phyloP scores from a whole-genome alignment of 805 yeast genomes.

The Myxozyma neglecta region DNA sequence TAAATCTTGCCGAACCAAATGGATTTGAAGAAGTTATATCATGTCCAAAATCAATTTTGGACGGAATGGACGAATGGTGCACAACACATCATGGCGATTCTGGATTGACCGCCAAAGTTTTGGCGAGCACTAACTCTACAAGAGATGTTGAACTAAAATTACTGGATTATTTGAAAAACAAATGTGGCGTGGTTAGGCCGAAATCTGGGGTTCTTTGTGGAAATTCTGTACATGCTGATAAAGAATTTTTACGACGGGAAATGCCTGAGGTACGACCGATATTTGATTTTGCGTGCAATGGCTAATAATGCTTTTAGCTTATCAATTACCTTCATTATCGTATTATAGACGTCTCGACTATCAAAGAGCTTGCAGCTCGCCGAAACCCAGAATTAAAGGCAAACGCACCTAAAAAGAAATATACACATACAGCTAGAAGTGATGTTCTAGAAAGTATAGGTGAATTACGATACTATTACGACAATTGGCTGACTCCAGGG shows the following conservation, averaged over 20 bases:
- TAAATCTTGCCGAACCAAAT: constrained; percentile 62
- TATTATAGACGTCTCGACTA: constrained; percentile 82
- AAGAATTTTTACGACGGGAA: constrained; percentile 77
- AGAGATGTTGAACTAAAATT: constrained; percentile 66
- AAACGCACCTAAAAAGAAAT: constrained; percentile 60
- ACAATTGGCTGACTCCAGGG: constrained; percentile 50
- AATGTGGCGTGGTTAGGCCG: constrained; percentile 47
- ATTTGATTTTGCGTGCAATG: neutral
- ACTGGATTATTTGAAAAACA: constrained; percentile 57
- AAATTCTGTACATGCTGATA: constrained; percentile 88
- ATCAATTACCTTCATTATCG: constrained; percentile 64
- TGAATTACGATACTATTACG: constrained; percentile 75
- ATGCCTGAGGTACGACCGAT: constrained; percentile 62
- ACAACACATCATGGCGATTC: constrained; percentile 67
- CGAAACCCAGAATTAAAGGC: constrained; percentile 66
- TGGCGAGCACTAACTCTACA: constrained; percentile 54
- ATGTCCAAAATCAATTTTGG: constrained; percentile 60
- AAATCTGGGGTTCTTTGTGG: constrained; percentile 80
- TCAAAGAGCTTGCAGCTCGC: constrained; percentile 77
- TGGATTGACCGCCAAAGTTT: constrained; percentile 75
- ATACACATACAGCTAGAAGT: constrained; percentile 79
- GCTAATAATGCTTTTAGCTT: constrained; percentile 38
- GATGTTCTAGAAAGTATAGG: constrained; percentile 88
- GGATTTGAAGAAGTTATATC: constrained; percentile 85
- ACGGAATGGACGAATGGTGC: constrained; percentile 88